Base-by-base conservation (phyloP, 768 basidiomycete species). In the Kwoniella dejecticola region DNA sequence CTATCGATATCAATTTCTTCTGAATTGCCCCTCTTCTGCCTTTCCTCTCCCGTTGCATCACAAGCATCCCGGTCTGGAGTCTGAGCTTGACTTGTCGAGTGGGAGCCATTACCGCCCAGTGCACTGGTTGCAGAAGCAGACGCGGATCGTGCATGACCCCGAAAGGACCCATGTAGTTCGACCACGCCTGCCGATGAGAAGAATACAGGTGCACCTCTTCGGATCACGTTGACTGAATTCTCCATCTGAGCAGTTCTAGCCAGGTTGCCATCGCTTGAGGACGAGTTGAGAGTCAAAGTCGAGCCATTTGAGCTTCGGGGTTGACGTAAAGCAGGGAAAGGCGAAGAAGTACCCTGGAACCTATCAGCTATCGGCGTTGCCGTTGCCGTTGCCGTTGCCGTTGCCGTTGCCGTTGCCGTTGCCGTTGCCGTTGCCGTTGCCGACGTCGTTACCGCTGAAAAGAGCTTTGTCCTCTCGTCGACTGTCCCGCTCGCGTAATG, bases 281-380 rank as follows among this genome's bases (percentile, higher is more conserved):
- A 40, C 5, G 50, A 52, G 30, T 46, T 41, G 26, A 60, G 17
- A 5, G 26, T 44, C 49, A 40, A 38, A 19, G 40, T 40, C 3
- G 70, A 67, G 10, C 62, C 62, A 11, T 57, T 60, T 8, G 69
- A 67, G 19, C 57, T 62, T 45, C 57, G 54, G 21, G 62, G 57
- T 23, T 31, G 33, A 3, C 64, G 57, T 0, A 69, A 48, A 0
- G 69, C 30, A 3, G 67, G 67, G 5, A 69, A 54, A 3, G 46
- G 36, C 2, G 56, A 45, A 12, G 62, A 61, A 4, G 70, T 63
- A 19, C 60, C 45, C 21, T 66, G 42, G 26, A 72, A 75, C 27
- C 57, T 61, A 50, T 75, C 73, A 5, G 73, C 73, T 21, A 75
- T 75, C n/a, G 73, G 73, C 1, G 73, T 75, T n/a, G 64, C 45